Evolutionary conservation across 768 basidiomycete genomes (phyloP).

Genomic region (Leccinum longicurvipes): DNA sequence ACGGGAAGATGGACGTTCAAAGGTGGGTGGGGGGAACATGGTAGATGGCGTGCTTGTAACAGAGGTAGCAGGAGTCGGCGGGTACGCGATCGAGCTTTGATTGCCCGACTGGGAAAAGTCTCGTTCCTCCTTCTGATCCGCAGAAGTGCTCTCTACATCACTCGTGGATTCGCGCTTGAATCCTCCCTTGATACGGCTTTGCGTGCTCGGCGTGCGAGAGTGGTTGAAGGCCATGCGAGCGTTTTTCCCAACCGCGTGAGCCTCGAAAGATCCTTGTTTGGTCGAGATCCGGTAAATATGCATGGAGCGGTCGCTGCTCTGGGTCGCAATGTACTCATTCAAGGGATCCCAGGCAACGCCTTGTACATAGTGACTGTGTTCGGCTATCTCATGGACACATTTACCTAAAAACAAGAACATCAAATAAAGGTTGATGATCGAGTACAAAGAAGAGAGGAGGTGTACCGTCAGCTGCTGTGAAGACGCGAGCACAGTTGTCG

Average conservation of each 20-base stretch:
- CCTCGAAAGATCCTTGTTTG: conserved; percentile 80
- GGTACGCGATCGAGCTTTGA: conserved; percentile 34
- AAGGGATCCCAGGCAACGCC: conserved; percentile 99
- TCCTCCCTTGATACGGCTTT: conserved; percentile 52
- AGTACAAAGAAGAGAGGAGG: conserved; percentile 1
- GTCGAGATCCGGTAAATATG: conserved; percentile 85
- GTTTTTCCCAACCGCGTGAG: conserved; percentile 89
- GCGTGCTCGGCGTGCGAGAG: conserved; percentile 64
- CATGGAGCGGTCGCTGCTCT: conserved; percentile 94
- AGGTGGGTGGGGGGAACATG: conserved; percentile 41
- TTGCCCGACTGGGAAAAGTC: conserved; percentile 25
- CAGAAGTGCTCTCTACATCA: conserved; percentile 66
- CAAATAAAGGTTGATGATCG: neutral
- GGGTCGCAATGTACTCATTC: conserved; percentile 96
- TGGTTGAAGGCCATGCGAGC: conserved; percentile 67
- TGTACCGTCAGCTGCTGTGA: conserved; percentile 69
- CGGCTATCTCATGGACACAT: conserved; percentile 85
- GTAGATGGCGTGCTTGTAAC: conserved; percentile 64
- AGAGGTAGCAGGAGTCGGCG: conserved; percentile 64
- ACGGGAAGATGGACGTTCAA: conserved; percentile 62
- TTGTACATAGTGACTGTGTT: conserved; percentile 96
- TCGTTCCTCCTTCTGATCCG: conserved; percentile 51
- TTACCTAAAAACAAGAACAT: conserved; percentile 49
- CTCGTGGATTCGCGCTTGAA: conserved; percentile 74
- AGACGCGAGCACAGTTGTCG: conserved; percentile 90